Conservation (phyloP, 257 asterid species). For the Lantana camara region DNA sequence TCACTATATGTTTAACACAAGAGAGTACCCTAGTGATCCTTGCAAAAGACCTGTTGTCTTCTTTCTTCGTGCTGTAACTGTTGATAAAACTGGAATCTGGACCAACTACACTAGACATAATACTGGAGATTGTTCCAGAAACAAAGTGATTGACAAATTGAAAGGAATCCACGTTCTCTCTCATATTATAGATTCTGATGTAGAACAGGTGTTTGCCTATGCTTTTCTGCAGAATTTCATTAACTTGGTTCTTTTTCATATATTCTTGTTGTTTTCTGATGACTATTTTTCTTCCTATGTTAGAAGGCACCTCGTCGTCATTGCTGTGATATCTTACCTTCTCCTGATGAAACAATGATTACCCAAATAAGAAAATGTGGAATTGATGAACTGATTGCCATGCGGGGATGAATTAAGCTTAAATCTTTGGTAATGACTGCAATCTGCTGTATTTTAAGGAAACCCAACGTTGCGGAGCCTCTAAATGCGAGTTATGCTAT, state of each 20-base stretch:
- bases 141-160: conserved; percentile 37
- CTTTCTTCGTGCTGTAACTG: conserved; percentile 43
- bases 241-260: too few relatives aligned
- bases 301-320: conserved; percentile 70
- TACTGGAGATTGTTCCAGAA: conserved; percentile 45
- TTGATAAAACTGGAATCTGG: conserved; percentile 43
- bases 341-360: conserved; percentile 43
- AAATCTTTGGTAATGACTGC: conserved; percentile 6
- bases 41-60: conserved; percentile 69
- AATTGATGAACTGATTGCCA: conserved; percentile 53
- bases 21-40: conserved; percentile 51
- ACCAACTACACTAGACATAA: conserved; percentile 44
- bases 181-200: conserved; percentile 28
- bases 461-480: conserved; percentile 18
- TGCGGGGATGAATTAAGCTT: conserved; percentile 42
- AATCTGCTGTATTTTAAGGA: conserved; percentile 11
- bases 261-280: conserved; percentile 17
- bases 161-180: conserved; percentile 51
- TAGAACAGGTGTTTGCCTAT: conserved; percentile 51
- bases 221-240: conserved; percentile 11
- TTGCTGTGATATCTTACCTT: conserved; percentile 65
- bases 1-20: conserved; percentile 65
- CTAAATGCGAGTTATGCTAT: not conserved
- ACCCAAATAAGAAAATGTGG: conserved; percentile 62
- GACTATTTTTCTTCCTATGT: conserved; percentile 25